These are phyloP conservation scores for Pezicula radicicola DNA, from an alignment of 2,329 filamentous ascomycete genomes.

Conservation along the genomic window DNA sequence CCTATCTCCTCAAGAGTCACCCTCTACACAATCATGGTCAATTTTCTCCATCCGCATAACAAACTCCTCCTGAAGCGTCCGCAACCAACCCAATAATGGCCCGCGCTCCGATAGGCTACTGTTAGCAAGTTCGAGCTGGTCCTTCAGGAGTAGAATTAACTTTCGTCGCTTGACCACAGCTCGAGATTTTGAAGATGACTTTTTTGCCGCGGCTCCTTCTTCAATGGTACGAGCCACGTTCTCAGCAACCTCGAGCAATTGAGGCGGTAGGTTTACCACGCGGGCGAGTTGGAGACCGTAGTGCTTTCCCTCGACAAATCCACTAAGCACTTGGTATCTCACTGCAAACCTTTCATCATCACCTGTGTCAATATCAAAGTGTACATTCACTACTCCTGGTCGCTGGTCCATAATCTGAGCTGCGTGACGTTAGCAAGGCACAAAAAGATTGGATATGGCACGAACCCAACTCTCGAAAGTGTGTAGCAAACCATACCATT, in stretches of 20 bases:
- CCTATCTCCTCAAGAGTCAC: conserved; percentile 5
- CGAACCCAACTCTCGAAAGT: conserved; percentile 75
- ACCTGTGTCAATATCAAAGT: conserved; percentile 69
- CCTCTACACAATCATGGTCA: conserved; percentile 34
- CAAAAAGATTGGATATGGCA: neutral
- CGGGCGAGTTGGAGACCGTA: conserved; percentile 85
- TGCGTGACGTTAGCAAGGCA: conserved; percentile 18
- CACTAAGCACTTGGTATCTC: conserved; percentile 79
- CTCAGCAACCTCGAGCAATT: conserved; percentile 67
- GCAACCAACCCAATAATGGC: conserved; percentile 61
- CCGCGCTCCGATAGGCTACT: conserved; percentile 63
- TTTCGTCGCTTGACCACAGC: conserved; percentile 64
- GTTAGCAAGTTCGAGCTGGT: conserved; percentile 67
- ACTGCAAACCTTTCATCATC: conserved; percentile 67
- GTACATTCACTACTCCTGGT: conserved; percentile 77
- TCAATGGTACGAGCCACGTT: conserved; percentile 61
- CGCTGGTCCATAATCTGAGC: conserved; percentile 72
- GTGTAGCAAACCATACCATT: conserved; percentile 89
- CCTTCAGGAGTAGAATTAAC: conserved; percentile 68
- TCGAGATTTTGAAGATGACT: conserved; percentile 54
- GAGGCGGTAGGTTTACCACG: conserved; percentile 67
- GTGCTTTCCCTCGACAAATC: conserved; percentile 65
- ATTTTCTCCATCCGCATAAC: conserved; percentile 64
- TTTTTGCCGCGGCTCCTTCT: conserved; percentile 52
- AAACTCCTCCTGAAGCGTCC: conserved; percentile 72